Evolutionary conservation across 2,329 filamentous ascomycete genomes (phyloP).

Genomic region (Cadophora sp.): DNA sequence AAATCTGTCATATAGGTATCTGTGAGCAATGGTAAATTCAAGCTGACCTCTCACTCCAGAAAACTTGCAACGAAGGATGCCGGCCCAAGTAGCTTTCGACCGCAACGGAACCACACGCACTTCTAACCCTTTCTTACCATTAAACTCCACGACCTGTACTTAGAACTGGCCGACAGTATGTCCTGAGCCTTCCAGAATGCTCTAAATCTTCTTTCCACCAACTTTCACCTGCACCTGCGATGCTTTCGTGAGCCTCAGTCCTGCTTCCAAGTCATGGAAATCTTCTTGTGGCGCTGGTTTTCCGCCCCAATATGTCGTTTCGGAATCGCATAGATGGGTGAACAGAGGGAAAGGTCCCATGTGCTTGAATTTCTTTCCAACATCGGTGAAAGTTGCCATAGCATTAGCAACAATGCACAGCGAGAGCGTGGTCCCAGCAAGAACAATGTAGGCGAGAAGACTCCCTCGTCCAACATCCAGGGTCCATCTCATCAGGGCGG

Average conservation of each 20-base stretch:
- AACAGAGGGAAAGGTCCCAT: constrained; percentile 12
- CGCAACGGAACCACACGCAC: neutral
- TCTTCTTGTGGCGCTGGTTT: neutral
- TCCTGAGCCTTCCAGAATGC: neutral
- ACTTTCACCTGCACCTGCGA: neutral
- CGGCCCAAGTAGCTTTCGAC: neutral
- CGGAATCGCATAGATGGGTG: constrained; percentile 4
- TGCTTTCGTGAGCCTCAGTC: neutral
- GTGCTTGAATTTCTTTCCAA: neutral
- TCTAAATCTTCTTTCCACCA: neutral
- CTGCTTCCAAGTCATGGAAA: neutral
- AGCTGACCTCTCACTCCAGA: neutral
- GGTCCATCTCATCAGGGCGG: constrained; percentile 5
- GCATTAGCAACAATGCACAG: neutral
- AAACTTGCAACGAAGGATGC: neutral
- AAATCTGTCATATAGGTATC: neutral
- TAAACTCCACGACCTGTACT: neutral
- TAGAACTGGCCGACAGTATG: neutral
- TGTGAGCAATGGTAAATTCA: neutral
- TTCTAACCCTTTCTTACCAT: neutral
- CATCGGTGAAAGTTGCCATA: neutral
- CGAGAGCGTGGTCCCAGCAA: neutral
- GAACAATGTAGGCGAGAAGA: constrained; percentile 11
- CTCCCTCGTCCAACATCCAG: neutral
- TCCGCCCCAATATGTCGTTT: neutral